Evolutionary conservation across 2,329 filamentous ascomycete genomes (phyloP).

Genomic region (Exserohilum turcica): DNA sequence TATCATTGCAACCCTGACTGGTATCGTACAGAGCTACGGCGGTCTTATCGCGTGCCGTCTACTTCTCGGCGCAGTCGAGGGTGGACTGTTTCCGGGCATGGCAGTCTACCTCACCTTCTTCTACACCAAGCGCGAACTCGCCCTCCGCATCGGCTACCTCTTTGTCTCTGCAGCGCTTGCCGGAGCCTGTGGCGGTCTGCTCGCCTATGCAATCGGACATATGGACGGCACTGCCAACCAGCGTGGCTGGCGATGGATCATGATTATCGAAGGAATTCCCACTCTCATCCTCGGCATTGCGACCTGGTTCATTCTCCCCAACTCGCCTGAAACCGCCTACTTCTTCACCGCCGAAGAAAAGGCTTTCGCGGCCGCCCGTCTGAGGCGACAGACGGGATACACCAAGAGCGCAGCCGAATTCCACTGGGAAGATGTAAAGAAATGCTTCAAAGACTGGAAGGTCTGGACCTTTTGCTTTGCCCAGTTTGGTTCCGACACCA

Average conservation of each 20-base stretch:
- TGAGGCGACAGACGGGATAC: slow-evolving; percentile 57
- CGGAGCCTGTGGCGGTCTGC: slow-evolving; percentile 72
- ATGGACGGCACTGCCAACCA: slow-evolving; percentile 70
- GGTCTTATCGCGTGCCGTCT: slow-evolving; percentile 71
- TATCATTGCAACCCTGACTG: slow-evolving; percentile 68
- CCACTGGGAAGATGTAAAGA: slow-evolving; percentile 66
- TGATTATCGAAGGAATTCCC: slow-evolving; percentile 66
- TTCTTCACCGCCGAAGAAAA: slow-evolving; percentile 66
- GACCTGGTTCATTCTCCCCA: slow-evolving; percentile 65
- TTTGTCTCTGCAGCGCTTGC: slow-evolving; percentile 74
- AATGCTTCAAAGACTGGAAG: slow-evolving; percentile 75
- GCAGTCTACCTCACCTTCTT: slow-evolving; percentile 75
- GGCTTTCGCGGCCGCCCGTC: slow-evolving; percentile 59
- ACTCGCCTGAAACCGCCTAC: slow-evolving; percentile 68
- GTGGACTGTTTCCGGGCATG: slow-evolving; percentile 71
- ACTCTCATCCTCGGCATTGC: slow-evolving; percentile 60
- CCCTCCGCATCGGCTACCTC: slow-evolving; percentile 72
- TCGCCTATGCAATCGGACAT: slow-evolving; percentile 75
- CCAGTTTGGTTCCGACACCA: slow-evolving; percentile 75
- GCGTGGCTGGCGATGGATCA: slow-evolving; percentile 73
- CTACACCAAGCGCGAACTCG: slow-evolving; percentile 75
- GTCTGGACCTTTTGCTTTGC: slow-evolving; percentile 71
- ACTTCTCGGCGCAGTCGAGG: slow-evolving; percentile 71
- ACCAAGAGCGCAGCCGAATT: slow-evolving; percentile 59
- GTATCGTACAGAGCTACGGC: slow-evolving; percentile 68